Evolutionary conservation across 2,329 filamentous ascomycete genomes (phyloP).

Genomic region (Dothiorella sarmentorum): DNA sequence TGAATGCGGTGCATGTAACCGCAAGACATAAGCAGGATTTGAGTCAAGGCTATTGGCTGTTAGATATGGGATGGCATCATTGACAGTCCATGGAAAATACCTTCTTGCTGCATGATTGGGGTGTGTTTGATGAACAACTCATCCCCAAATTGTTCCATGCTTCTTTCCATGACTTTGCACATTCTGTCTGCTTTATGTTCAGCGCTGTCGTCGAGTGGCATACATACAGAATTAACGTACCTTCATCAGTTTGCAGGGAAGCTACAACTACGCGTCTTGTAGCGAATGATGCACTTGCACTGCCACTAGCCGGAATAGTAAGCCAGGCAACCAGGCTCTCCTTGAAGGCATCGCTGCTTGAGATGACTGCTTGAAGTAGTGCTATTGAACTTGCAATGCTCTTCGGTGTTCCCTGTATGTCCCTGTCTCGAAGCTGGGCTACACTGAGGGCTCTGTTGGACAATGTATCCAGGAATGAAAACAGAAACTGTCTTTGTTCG

Average conservation of each 20-base stretch:
- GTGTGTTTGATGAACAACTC: slow-evolving; percentile 82
- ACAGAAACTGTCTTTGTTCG: slow-evolving; percentile 47
- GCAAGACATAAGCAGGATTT: slow-evolving; percentile 72
- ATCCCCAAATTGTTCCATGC: slow-evolving; percentile 74
- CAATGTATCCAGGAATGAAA: slow-evolving; percentile 30
- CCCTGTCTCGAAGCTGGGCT: not conserved
- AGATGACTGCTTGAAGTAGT: slow-evolving; percentile 18
- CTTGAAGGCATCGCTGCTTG: slow-evolving; percentile 18
- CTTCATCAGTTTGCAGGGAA: slow-evolving; percentile 23
- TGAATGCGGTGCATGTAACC: slow-evolving; percentile 69
- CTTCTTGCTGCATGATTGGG: slow-evolving; percentile 83
- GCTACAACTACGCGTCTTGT: slow-evolving; percentile 28
- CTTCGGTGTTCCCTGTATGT: not conserved
- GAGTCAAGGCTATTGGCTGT: slow-evolving; percentile 63
- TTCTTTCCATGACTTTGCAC: slow-evolving; percentile 58
- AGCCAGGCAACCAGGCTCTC: slow-evolving; percentile 25
- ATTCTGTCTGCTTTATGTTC: slow-evolving; percentile 2
- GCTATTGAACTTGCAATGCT: slow-evolving; percentile 19
- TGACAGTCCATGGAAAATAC: slow-evolving; percentile 41
- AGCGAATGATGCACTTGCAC: slow-evolving; percentile 20
- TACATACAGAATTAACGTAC: not conserved
- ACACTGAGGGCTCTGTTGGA: slow-evolving; percentile 25
- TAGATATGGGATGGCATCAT: slow-evolving; percentile 20
- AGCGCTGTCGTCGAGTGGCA: not conserved
- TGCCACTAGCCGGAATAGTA: slow-evolving; percentile 21